Percentiles rank a stretch among this genome's conserved stretches.
These are phyloP conservation scores for Aspergillus terreus DNA, from an alignment of 2,329 filamentous ascomycete genomes.

Conservation along the genomic window DNA sequence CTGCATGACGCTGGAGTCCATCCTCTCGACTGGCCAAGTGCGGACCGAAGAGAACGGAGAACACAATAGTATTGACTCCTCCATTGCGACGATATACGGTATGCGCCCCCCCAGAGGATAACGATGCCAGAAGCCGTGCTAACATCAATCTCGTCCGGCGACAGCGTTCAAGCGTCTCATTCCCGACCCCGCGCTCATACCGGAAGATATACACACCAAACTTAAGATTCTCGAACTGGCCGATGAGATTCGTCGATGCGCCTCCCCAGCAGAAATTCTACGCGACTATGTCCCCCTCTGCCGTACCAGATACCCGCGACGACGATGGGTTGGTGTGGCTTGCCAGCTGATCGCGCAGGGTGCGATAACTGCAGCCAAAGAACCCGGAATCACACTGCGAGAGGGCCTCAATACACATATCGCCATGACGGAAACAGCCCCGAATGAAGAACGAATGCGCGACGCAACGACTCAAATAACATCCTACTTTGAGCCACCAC, in stretches of 20 bases:
- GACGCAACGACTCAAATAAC: too few species aligned
- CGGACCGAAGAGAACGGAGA: conserved; percentile 5
- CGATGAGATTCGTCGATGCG: conserved; percentile 3
- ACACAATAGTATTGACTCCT: conserved; percentile 18
- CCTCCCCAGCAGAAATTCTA: conserved; percentile 31
- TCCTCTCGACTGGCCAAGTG: conserved; percentile 33
- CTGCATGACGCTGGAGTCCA: conserved; percentile 43
- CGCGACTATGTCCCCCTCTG: conserved; percentile 22
- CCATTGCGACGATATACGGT: conserved; percentile 13
- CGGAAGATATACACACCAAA: conserved; percentile 45
- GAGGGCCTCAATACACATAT: too few species aligned
- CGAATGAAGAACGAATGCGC: too few species aligned
- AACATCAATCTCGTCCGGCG: conserved; percentile 2
- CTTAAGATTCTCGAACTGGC: conserved; percentile 47
- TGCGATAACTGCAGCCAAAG: conserved; percentile 44
- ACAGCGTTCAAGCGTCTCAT: conserved; percentile 45
- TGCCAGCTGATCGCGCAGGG: conserved; percentile 50
- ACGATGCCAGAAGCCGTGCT: neutral
- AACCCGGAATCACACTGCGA: conserved; percentile 15
- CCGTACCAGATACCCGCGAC: conserved; percentile 21
- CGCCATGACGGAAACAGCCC: too few species aligned
- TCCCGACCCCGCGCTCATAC: conserved; percentile 34
- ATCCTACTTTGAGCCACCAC: conserved; percentile 1
- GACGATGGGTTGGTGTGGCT: conserved; percentile 45
- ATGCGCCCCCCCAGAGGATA: neutral